Evolutionary conservation across 2,329 filamentous ascomycete genomes (phyloP).

Genomic region (Ascochyta koolunga): DNA sequence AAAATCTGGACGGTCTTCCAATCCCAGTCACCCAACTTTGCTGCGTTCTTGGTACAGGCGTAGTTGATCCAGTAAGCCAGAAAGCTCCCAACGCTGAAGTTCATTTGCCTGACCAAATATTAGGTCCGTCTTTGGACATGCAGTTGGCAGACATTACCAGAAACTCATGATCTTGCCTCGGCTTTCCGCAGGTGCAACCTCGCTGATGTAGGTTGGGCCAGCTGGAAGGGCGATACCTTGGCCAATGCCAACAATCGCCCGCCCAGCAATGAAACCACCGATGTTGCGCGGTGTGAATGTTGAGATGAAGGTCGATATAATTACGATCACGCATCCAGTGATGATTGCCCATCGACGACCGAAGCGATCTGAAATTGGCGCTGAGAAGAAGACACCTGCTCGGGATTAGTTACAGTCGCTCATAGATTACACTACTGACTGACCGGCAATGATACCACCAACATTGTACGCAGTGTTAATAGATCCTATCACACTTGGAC

Average conservation of each 20-base stretch:
- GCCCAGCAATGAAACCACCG: constrained; percentile 2
- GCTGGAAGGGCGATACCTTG: constrained; percentile 37
- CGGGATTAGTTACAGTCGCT: not conserved
- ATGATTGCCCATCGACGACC: constrained; percentile 4
- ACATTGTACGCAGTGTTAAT: constrained; percentile 10
- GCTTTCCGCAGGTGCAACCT: constrained; percentile 65
- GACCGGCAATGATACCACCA: constrained; percentile 1
- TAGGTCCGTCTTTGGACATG: not conserved
- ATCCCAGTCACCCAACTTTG: constrained; percentile 67
- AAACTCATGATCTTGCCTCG: constrained; percentile 69
- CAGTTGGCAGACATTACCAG: constrained; percentile 64
- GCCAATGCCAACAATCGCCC: not conserved
- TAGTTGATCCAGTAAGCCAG: constrained; percentile 67
- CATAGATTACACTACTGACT: not conserved
- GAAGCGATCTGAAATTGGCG: constrained; percentile 1
- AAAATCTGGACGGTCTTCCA: constrained; percentile 73
- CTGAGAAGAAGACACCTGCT: not conserved
- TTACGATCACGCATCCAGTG: not conserved
- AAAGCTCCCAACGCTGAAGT: constrained; percentile 62
- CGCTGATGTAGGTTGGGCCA: constrained; percentile 70
- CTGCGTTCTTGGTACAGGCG: constrained; percentile 60
- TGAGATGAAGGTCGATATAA: constrained; percentile 5
- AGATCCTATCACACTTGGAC: not conserved
- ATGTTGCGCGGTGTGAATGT: constrained; percentile 3
- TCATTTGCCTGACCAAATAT: not conserved